Evolutionary conservation across 179 eudicot genomes (phyloP).

Genomic region (Actinidia chinensis): DNA sequence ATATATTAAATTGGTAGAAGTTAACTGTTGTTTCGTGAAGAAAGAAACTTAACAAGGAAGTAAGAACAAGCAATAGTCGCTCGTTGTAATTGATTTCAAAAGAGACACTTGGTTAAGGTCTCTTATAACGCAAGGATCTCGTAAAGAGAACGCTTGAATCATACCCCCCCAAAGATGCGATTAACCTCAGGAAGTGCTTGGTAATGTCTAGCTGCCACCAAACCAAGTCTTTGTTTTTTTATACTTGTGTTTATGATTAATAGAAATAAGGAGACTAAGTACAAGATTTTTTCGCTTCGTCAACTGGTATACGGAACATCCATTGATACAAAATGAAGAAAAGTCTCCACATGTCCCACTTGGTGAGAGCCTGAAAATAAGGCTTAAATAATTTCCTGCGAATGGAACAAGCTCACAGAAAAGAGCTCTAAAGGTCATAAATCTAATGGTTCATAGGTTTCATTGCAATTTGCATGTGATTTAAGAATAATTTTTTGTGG

Average conservation of each 20-base stretch:
- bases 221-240: background rate
- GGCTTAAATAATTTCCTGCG: constrained; percentile 80
- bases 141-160: constrained; percentile 79
- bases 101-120: constrained; percentile 91
- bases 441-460: background rate
- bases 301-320: constrained; percentile 53
- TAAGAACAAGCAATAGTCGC: constrained; percentile 88
- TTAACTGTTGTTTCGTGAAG: background rate
- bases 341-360: constrained; percentile 73
- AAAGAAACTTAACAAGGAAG: constrained; percentile 87
- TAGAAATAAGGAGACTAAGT: background rate
- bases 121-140: constrained; percentile 87
- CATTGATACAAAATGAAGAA: constrained; percentile 75
- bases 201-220: constrained; percentile 32
- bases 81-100: constrained; percentile 72
- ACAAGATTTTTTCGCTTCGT: background rate
- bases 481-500: too few relatives aligned
- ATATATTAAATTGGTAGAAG: too few relatives aligned
- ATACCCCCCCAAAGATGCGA: constrained; percentile 67
- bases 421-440: constrained; percentile 48
- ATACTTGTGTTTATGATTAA: background rate
- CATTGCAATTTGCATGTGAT: background rate
- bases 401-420: constrained; percentile 89
- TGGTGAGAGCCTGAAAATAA: constrained; percentile 82
- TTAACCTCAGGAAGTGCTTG: constrained; percentile 82